A percentile compares a stretch with the other conserved stretches of the same genome.
phyloP scores from a whole-genome alignment of 176 grass and related monocot species.

The Triticum dicoccoides region DNA sequence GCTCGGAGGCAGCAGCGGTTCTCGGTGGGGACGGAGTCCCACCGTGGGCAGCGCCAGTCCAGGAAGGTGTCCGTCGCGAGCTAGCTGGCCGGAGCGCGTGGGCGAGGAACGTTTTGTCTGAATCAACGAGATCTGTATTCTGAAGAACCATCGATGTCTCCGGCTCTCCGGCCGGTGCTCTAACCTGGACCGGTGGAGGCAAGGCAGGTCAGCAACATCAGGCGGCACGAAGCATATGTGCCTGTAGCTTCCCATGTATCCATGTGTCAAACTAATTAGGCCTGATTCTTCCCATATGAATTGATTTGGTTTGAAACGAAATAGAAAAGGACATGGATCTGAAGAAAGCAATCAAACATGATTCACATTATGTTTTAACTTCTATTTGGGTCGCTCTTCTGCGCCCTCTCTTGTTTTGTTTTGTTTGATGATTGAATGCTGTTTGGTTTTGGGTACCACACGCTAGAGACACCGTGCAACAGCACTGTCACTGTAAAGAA shows the following conservation, averaged over 20 bases:
- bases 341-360: neutral
- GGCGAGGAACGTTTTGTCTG: neutral
- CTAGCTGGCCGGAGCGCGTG: neutral
- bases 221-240: neutral
- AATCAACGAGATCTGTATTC: neutral
- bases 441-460: neutral
- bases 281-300: neutral
- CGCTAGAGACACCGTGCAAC: neutral
- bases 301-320: neutral
- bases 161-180: neutral
- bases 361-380: neutral
- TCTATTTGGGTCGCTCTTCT: neutral
- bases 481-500: neutral
- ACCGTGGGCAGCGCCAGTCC: neutral
- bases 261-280: neutral
- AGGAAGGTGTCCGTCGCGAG: constrained; percentile 35
- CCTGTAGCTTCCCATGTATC: neutral
- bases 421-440: neutral
- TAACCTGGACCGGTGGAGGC: neutral
- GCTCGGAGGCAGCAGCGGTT: neutral
- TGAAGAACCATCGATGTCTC: neutral
- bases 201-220: neutral
- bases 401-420: neutral
- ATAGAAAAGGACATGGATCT: neutral
- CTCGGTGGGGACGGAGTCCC: neutral